Conservation (phyloP, 768 basidiomycete genomes). For the Tricholoma flavovirens region DNA sequence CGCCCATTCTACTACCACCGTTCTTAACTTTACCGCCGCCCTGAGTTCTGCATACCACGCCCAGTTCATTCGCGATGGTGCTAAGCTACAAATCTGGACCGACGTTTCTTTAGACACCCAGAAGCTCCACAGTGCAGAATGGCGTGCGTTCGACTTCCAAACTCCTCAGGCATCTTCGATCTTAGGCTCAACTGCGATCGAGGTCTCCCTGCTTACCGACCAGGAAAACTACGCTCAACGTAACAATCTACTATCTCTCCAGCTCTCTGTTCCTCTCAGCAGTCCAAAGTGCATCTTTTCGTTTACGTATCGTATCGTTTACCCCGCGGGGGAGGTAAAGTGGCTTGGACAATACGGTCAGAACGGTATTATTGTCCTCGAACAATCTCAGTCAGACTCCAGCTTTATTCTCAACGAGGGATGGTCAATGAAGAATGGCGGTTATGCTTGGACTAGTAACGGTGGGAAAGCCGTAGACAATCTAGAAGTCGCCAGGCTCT, state of each 20-base stretch:
- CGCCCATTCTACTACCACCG: slow-evolving; percentile 12
- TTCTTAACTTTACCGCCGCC: slow-evolving; percentile 33
- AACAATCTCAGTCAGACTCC: slow-evolving; percentile 12
- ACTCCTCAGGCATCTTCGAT: slow-evolving; percentile 2
- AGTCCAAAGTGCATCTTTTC: slow-evolving; percentile 19
- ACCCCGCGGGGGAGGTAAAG: slow-evolving; percentile 34
- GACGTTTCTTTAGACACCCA: slow-evolving; percentile 23
- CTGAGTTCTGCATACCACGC: slow-evolving; percentile 26
- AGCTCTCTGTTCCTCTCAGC: slow-evolving; percentile 7
- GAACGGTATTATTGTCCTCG: slow-evolving; percentile 37
- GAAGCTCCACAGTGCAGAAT: slow-evolving; percentile 17
- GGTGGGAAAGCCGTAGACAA: slow-evolving; percentile 1
- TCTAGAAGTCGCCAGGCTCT: slow-evolving; percentile 16
- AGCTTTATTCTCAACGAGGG: slow-evolving; percentile 17
- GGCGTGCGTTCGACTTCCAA: slow-evolving; percentile 31
- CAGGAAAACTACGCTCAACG: neutral
- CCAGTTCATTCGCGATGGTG: slow-evolving; percentile 23
- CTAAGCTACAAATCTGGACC: slow-evolving; percentile 39
- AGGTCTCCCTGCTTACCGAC: too few relatives aligned
- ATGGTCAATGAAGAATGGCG: slow-evolving; percentile 13
- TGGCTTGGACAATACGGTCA: slow-evolving; percentile 43
- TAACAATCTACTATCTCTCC: slow-evolving; percentile 10
- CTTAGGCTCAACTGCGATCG: neutral
- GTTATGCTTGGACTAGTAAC: slow-evolving; percentile 3
- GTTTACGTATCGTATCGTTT: slow-evolving; percentile 46